Conservation (phyloP, 345 rosid genomes). For the Syzygium jambos region DNA sequence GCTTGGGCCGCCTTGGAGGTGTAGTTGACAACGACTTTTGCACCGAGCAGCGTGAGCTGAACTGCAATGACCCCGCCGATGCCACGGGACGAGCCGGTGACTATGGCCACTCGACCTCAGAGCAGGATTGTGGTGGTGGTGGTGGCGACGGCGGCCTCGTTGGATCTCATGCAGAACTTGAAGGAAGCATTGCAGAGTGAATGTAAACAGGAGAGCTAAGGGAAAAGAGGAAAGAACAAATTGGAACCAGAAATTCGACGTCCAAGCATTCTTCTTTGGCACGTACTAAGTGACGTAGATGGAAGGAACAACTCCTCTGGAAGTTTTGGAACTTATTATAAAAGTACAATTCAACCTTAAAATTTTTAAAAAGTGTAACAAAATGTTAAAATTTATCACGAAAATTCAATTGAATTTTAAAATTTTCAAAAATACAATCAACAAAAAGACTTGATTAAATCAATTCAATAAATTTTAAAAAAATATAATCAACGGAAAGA, state of each 20-base stretch:
- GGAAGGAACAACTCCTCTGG: too few relatives aligned
- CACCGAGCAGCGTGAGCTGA: not conserved
- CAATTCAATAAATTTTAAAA: too few relatives aligned
- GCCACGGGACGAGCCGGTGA: constrained; percentile 5
- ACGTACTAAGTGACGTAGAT: not conserved
- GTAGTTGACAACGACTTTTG: not conserved
- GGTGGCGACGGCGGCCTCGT: not conserved
- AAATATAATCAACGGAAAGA: too few relatives aligned
- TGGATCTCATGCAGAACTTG: not conserved
- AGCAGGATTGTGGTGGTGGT: not conserved
- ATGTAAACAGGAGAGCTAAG: not conserved
- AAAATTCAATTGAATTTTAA: too few relatives aligned
- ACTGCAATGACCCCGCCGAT: not conserved
- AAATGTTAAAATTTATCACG: too few relatives aligned
- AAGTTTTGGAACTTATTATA: too few relatives aligned
- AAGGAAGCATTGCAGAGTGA: not conserved
- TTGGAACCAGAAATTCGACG: not conserved
- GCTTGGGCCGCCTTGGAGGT: constrained; percentile 4
- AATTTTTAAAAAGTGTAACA: too few relatives aligned
- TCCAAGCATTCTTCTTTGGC: not conserved
- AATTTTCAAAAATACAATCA: too few relatives aligned
- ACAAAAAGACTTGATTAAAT: too few relatives aligned
- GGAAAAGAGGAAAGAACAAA: not conserved
- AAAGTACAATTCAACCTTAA: too few relatives aligned
- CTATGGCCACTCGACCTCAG: not conserved